phyloP scores from a whole-genome alignment of 768 basidiomycete species.

The Kwoniella sp. region DNA sequence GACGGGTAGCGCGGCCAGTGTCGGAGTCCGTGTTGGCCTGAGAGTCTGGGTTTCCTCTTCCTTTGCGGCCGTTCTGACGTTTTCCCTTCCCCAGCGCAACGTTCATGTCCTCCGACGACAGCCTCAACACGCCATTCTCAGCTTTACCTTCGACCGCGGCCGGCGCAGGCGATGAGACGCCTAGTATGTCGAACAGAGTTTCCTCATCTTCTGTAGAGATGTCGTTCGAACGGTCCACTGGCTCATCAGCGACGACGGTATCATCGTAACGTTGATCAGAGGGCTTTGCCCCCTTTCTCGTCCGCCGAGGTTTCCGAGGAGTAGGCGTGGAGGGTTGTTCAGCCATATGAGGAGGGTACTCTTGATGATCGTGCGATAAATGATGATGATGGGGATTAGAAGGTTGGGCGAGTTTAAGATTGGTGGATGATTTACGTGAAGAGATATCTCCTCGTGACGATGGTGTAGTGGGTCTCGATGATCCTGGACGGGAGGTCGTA shows the following conservation, averaged over 20 bases:
- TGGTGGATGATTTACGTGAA: slow-evolving; percentile 13
- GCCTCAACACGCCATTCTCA: slow-evolving; percentile 10
- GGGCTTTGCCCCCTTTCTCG: slow-evolving; percentile 9
- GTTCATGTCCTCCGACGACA: slow-evolving; percentile 24
- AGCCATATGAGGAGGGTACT: slow-evolving; percentile 1
- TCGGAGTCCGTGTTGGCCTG: slow-evolving; percentile 3
- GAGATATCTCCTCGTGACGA: slow-evolving; percentile 16
- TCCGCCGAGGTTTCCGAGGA: slow-evolving; percentile 14
- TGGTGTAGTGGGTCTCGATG: slow-evolving; percentile 20
- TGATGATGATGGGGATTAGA: neutral
- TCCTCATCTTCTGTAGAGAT: slow-evolving; percentile 26
- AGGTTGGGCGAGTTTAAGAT: neutral
- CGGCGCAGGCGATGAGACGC: slow-evolving; percentile 13
- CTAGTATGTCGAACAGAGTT: slow-evolving; percentile 24
- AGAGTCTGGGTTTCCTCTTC: neutral
- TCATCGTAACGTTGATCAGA: slow-evolving; percentile 10
- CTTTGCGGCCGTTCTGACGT: slow-evolving; percentile 2
- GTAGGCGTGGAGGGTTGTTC: slow-evolving; percentile 27
- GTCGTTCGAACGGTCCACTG: slow-evolving; percentile 1
- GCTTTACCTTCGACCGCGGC: neutral
- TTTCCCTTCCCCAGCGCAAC: slow-evolving; percentile 13
- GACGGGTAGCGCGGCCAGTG: neutral
- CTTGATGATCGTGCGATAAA: neutral
- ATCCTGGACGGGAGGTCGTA: slow-evolving; percentile 19
- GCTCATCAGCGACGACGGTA: neutral